A percentile compares a stretch with the other conserved stretches of the same genome.
These are phyloP conservation scores for Diutina catenulata DNA, from an alignment of 1,139 yeast species.

Conservation along the genomic window DNA sequence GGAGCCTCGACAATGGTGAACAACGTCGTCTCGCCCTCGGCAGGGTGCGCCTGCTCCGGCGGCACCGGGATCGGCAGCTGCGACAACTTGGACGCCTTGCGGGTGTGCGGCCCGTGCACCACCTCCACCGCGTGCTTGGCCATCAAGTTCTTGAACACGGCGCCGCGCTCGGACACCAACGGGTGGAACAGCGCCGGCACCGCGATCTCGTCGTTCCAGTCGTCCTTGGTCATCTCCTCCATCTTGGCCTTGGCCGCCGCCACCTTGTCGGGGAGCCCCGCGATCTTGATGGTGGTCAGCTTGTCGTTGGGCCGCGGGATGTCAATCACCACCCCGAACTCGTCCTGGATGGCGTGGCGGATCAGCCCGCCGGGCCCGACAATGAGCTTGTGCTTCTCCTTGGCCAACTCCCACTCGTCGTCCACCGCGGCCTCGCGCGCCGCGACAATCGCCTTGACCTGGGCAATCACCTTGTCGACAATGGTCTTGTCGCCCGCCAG, in stretches of 20 bases:
- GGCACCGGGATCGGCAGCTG: constrained; percentile 33
- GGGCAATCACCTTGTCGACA: constrained; percentile 58
- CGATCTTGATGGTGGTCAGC: constrained; percentile 33
- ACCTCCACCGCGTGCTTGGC: constrained; percentile 47
- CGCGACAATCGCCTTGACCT: constrained; percentile 52
- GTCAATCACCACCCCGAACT: constrained; percentile 48
- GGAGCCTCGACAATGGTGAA: constrained; percentile 24
- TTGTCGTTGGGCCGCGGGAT: constrained; percentile 56
- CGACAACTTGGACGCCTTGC: constrained; percentile 41
- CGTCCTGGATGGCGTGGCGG: constrained; percentile 64
- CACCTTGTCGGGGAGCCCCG: constrained; percentile 54
- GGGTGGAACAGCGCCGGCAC: constrained; percentile 52
- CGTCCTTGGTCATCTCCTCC: constrained; percentile 41
- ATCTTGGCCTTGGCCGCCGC: constrained; percentile 43
- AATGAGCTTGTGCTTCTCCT: constrained; percentile 63
- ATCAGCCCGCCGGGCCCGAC: constrained; percentile 77
- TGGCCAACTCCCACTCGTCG: constrained; percentile 50
- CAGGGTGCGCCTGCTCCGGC: constrained; percentile 21
- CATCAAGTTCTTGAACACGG: constrained; percentile 46
- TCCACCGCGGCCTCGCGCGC: constrained; percentile 53
- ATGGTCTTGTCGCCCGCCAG: constrained; percentile 67
- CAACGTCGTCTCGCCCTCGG: constrained; percentile 24
- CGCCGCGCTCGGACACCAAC: constrained; percentile 59
- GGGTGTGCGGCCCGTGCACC: constrained; percentile 43
- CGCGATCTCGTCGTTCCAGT: constrained; percentile 33